These are phyloP conservation scores for Salix purpurea DNA, from an alignment of 345 rosid species.

Conservation along the genomic window DNA sequence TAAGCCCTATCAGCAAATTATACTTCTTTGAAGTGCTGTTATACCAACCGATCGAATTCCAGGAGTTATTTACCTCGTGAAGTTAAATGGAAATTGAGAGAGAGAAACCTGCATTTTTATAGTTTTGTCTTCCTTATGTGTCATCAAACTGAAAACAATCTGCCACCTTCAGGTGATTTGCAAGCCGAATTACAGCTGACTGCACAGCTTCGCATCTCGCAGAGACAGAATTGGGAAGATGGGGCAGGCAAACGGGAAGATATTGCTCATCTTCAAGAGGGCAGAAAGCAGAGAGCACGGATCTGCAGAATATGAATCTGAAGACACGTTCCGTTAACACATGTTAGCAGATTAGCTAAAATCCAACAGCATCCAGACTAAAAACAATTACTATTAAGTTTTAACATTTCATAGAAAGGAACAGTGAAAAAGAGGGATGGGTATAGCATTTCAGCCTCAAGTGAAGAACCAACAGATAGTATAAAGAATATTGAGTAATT, in stretches of 20 bases:
- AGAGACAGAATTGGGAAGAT: conserved; percentile 61
- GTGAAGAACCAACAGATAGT: not conserved
- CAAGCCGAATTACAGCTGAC: conserved; percentile 51
- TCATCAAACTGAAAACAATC: conserved; percentile 49
- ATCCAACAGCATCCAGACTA: not conserved
- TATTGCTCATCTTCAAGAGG: conserved; percentile 46
- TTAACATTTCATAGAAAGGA: not conserved
- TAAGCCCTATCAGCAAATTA: conserved; percentile 12
- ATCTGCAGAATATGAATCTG: conserved; percentile 91
- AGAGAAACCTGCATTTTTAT: conserved; percentile 15
- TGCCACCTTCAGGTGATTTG: conserved; percentile 55
- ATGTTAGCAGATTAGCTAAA: not conserved
- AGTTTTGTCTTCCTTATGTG: conserved; percentile 10
- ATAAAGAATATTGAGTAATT: not conserved
- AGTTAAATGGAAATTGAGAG: not conserved
- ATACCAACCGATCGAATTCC: not conserved
- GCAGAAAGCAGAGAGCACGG: conserved; percentile 51
- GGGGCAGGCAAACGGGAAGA: conserved; percentile 78
- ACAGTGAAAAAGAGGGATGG: too few species aligned
- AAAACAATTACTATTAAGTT: not conserved
- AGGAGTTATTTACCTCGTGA: conserved; percentile 1
- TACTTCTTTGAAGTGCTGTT: conserved; percentile 1
- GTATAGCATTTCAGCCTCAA: not conserved
- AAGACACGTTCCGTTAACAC: conserved; percentile 4
- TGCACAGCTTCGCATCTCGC: conserved; percentile 44